Base-by-base conservation (phyloP, 345 rosid genomes). In the Euphorbia pulcherrima region DNA sequence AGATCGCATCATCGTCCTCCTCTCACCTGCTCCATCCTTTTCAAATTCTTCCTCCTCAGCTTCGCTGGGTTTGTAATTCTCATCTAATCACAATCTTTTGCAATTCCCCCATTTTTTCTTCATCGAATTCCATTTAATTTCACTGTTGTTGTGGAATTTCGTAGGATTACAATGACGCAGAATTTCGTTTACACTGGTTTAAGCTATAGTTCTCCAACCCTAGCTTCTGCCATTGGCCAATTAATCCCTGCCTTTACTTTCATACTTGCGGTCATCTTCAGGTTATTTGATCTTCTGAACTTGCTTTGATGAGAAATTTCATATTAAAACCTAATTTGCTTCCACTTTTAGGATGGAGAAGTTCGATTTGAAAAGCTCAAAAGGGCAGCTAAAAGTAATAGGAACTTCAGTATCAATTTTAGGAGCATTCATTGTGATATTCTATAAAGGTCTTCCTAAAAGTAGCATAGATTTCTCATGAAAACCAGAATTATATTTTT, bases 161-260 rank as follows among this genome's bases (percentile, higher is more conserved):
- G 78, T 41, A 85, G 89, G 75, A 74, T 79, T 68, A 78, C 85
- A 44, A 18, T 81, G 65, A 68, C 72, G 83, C 90, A 86, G 81
- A 82, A 78, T 60, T 83, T 81, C 46, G 71, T 82, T 8, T 74
- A 64, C 65, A 79, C 88, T 18, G 88, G 86, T 47, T 48, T 86
- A 53, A 76, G 66, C 77, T 84, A 77, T 72, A 81, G 85, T 65
- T 82, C 88, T 61, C 90, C 87, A 6, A 81, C 87, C 12, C 86
- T 86, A 66, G 85, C 57, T 39, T 82, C 87, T 69, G 84, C 88
- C 52, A 71, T 81, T 29, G 37, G 40, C 71, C 84, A 84, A 67
- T 69, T 84, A 46, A 16, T 81, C 51, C 88, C 88, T 14, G 84
- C 87, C 69, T 78, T 82, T 62, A 86, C 87, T 65, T 86, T 86